These are phyloP conservation scores for Picea glauca DNA, from an alignment of 75 land plant species.

Conservation along the genomic window DNA sequence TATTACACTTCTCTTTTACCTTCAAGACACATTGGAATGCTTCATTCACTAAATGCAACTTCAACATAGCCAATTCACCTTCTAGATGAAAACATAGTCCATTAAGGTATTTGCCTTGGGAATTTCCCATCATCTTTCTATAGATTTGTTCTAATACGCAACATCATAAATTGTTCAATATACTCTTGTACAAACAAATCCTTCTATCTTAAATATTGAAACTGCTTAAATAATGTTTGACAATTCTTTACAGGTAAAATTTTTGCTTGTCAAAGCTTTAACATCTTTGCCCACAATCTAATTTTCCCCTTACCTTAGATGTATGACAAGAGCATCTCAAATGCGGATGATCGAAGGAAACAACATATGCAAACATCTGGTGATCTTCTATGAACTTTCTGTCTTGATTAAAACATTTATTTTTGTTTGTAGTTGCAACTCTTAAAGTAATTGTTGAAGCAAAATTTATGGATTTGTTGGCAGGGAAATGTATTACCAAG, in stretches of 20 bases:
- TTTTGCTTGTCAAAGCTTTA: background rate
- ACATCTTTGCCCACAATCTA: background rate
- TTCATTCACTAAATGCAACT: background rate
- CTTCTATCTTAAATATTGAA: background rate
- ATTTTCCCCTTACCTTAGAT: background rate
- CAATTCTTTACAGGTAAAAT: background rate
- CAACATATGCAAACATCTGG: too few relatives aligned
- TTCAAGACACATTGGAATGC: background rate
- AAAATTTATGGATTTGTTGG: too few relatives aligned
- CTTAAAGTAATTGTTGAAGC: too few relatives aligned
- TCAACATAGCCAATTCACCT: background rate
- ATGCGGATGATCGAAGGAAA: too few relatives aligned
- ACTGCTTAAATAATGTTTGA: background rate
- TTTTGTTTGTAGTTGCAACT: too few relatives aligned
- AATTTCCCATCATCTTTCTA: background rate
- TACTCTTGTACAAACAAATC: background rate
- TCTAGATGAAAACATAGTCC: background rate
- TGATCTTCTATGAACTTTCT: too few relatives aligned
- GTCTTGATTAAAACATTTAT: too few relatives aligned
- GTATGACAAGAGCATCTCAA: too few relatives aligned
- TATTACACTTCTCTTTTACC: background rate
- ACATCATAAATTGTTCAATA: background rate
- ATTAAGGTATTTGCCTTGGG: background rate
- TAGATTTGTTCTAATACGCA: background rate
- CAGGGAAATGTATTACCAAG: too few relatives aligned